Percentiles rank a stretch among this genome's conserved stretches.
phyloP scores from a whole-genome alignment of 176 grass and related monocot species.

The Oryza rufipogon region DNA sequence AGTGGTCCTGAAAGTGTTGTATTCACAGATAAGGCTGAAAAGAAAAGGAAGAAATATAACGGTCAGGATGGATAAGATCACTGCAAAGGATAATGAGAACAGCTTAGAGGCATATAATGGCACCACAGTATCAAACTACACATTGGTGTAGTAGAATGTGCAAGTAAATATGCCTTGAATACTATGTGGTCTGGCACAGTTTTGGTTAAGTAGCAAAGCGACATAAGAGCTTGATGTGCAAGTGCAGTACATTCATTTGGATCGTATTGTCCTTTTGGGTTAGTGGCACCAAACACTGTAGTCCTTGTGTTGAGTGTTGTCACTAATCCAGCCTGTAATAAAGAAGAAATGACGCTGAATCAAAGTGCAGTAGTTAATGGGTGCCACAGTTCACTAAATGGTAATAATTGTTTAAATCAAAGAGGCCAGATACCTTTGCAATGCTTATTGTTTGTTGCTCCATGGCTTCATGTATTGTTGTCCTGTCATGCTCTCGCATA shows the following conservation, averaged over 20 bases:
- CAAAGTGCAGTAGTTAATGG: constrained; percentile 6
- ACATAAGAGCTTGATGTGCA: constrained; percentile 28
- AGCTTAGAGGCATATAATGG: constrained; percentile 7
- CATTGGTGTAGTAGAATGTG: not conserved
- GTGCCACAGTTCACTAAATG: not conserved
- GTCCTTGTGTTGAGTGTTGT: constrained; percentile 93
- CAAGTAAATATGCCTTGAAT: constrained; percentile 26
- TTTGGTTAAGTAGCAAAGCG: not conserved
- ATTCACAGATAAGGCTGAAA: constrained; percentile 91
- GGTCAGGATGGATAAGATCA: constrained; percentile 23
- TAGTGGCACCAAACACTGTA: constrained; percentile 87
- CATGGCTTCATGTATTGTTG: constrained; percentile 99
- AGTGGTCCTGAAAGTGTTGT: constrained; percentile 95
- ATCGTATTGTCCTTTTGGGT: constrained; percentile 96
- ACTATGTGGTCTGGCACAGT: not conserved
- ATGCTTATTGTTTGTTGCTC: constrained; percentile 98
- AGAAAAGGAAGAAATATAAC: constrained; percentile 19
- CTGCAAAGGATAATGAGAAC: not conserved
- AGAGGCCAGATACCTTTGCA: constrained; percentile 69
- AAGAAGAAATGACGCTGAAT: constrained; percentile 24
- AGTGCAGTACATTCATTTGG: constrained; percentile 71
- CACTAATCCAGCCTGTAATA: constrained; percentile 84
- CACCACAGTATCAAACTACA: not conserved
- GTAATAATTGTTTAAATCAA: not conserved
- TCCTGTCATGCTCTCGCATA: constrained; percentile 94